Base-by-base conservation (phyloP, 2,329 filamentous ascomycete species). In the Aureobasidium sp. region DNA sequence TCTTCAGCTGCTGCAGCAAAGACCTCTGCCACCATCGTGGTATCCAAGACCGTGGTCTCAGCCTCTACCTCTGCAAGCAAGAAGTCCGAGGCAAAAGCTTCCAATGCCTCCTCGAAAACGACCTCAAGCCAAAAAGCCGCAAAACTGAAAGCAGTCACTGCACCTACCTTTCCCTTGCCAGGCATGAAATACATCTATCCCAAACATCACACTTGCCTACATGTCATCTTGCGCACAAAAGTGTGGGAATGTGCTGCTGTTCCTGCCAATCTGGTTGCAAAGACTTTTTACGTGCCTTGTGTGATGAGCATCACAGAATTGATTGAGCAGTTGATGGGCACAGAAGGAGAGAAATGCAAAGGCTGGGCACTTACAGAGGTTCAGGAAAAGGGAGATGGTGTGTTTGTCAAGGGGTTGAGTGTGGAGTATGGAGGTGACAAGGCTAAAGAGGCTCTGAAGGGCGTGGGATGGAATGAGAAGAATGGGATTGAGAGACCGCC, bases 351-450 rank as follows among this genome's bases (percentile, higher is more conserved):
- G 20, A 62, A 63, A 20, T 68, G 67, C 50, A 67, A 67, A 24
- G 69, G 65, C 3, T 73, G 71, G 72, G 66, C 66, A 2, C 65
- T 67, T 24, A 73, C 71, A 29, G 72, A 74, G 63, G 69, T 71
- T 34, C 62, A 69, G 15, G 72, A 74, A 65, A 56, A 56, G 20
- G 72, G 72, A 0, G 66, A 67, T 61, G 70, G 71, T 10, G 59
- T 29, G 10, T 74, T 70, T 67, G 59, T 57, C 12, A 72, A 72
- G 67, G 71, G 70, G 5, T 69, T 66, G 2, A 71, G 68, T 32
- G 67, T 73, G 34, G 61, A 66, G 37, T 70, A 70, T 44, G 62
- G 46, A 2, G 61, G 57, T 27, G 71, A 72, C 12, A 70, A 67
- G 64, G 70, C 70, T 9, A 69, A 67, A 27, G 67, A 65, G 1